Conservation (phyloP, 805 yeast genomes). For the Sugiyamaella chiloensis region DNA sequence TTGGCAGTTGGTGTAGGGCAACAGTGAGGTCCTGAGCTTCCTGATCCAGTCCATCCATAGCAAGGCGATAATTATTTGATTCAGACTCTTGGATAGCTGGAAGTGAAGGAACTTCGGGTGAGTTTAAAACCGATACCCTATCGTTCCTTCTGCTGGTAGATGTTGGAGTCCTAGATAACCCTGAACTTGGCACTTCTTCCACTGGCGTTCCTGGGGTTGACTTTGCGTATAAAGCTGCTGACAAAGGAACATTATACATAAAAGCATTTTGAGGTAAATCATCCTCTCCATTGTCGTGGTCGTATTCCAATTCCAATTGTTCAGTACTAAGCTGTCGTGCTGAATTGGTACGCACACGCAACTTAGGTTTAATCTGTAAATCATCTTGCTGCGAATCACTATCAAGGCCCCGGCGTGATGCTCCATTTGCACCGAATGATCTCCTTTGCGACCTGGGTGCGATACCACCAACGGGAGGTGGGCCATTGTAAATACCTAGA, state of each 20-base stretch:
- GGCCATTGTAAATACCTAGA: conserved; percentile 10
- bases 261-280: conserved; percentile 52
- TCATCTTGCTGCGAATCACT: neutral
- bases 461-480: neutral
- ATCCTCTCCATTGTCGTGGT: conserved; percentile 43
- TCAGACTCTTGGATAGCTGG: conserved; percentile 27
- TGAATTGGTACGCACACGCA: neutral
- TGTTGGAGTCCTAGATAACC: neutral
- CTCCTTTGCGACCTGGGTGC: neutral
- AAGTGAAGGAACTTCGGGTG: conserved; percentile 11
- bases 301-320: conserved; percentile 35
- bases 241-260: conserved; percentile 62
- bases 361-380: conserved; percentile 3
- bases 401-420: neutral
- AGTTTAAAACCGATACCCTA: conserved; percentile 9
- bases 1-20: conserved; percentile 28
- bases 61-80: conserved; percentile 14
- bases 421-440: neutral
- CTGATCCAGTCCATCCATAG: conserved; percentile 32
- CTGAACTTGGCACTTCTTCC: conserved; percentile 1
- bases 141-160: neutral
- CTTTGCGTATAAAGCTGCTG: conserved; percentile 48
- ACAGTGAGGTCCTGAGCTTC: conserved; percentile 37
- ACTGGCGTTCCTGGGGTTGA: conserved; percentile 16
- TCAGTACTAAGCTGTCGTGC: conserved; percentile 15